Base-by-base conservation (phyloP, 2,329 filamentous ascomycete genomes). In the Aspergillus hortae region DNA sequence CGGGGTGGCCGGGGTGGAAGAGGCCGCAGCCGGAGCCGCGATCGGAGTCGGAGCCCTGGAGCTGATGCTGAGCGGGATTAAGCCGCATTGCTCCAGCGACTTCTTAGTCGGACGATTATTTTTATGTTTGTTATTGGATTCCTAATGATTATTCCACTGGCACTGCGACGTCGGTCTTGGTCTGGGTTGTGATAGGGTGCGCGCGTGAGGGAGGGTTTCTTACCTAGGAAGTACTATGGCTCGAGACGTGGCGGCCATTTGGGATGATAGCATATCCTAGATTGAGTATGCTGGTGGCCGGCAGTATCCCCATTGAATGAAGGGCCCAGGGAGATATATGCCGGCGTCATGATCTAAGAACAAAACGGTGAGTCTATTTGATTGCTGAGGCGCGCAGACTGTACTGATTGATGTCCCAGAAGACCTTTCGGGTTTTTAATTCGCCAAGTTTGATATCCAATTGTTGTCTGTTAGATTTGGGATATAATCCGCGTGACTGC, bases 11-110 rank as follows among this genome's bases (percentile, higher is more conserved):
- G 71, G 46, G 72, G 71, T 42, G 67, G 64, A 43, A 54, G 72
- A 44, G 68, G 60, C 41, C 68, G 76, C 57, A 75, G 71, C 59
- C 69, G 73, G 54, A 77, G 75, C 61, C 72, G 73, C 32, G 73
- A 73, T 48, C 69, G 73, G 56, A 75, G 73, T 53, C 72, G 75
- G 62, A 78, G 76, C 54, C 74, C 74, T 3, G 72, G 68, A 17
- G 67, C 62, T 54, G 64, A 71, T 35, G 59, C 61, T 50, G 66
- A 69, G 45, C 64, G 68, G 47, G 66, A 72, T 43, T 69, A 65
- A 59, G 44, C 44, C 12, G 35, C 35, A 44, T 43, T 51, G 17
- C 32, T 41, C 40, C 50, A 41, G 15, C 48, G 44, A 40, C n/a
- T 25, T 49, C 47, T 49, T 21, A 25, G 25, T 27, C 15, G 17